Base-by-base conservation (phyloP, 2,329 filamentous ascomycete genomes). In the Stemphylium beticola region DNA sequence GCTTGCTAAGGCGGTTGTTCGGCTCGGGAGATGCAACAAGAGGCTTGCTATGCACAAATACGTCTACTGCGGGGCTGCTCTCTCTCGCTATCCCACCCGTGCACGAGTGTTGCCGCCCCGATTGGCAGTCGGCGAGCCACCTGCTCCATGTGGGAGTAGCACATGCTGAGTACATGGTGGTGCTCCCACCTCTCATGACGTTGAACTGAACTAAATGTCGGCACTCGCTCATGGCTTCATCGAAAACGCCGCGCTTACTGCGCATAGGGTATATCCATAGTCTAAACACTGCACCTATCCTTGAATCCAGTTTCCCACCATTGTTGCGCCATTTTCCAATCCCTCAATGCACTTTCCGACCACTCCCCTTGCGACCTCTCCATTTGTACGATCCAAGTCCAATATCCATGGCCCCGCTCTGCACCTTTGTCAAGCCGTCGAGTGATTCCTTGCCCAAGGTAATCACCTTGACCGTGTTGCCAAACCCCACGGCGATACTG, bases 381-480 rank as follows among this genome's bases (percentile, higher is more conserved):
- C 54, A 51, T 32, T 54, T 64, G 34, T 60, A 57, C 7, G 52
- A 52, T 14, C 49, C 59, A 20, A 53, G 43, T 2, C 59, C 61
- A 26, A 53, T 49, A 2, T 62, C 61, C 29, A 60, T 40, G 15
- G 34, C 38, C 2, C 57, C 44, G 20, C 53, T 58, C 12, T 62
- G 59, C 5, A 57, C 33, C 4, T 34, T 54, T 12, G 50, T 40
- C 36, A 57, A 31, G 11, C 61, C 65, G 41, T 87, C 85, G 63
- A 88, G 89, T 29, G 83, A 79, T 67, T 89, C 87, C 58, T 85
- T 82, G 5, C 87, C 88, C 5, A 88, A 78, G 2, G 84, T 85
- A 51, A 92, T 82, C 45, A 92, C 77, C 74, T 92, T 92, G 65
- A 92, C 81, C 1, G 85, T 80, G 61, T 92, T 90, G 11, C 89